phyloP scores from a whole-genome alignment of 1,284 basidiomycete genomes.

The Gomphus sp. region DNA sequence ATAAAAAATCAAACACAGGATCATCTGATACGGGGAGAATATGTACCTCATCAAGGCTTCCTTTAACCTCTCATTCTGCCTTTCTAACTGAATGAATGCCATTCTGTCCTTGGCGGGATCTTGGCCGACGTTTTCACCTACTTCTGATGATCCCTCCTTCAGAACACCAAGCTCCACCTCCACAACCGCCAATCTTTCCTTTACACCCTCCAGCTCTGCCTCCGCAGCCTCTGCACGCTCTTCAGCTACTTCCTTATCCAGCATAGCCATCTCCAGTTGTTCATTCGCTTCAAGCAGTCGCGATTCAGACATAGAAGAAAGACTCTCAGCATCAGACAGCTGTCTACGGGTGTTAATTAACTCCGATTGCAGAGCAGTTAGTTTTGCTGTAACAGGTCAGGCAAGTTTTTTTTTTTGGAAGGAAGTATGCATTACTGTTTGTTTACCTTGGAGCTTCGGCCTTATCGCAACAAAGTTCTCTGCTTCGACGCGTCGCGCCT shows the following conservation, averaged over 20 bases:
- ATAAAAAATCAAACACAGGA: constrained; percentile 4
- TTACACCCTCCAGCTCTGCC: constrained; percentile 66
- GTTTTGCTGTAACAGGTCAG: constrained; percentile 43
- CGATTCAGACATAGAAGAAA: constrained; percentile 49
- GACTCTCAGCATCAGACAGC: constrained; percentile 57
- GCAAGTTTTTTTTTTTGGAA: no score
- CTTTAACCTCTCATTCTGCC: constrained; percentile 92
- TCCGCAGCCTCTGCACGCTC: constrained; percentile 82
- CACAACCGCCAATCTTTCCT: constrained; percentile 70
- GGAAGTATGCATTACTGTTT: no score
- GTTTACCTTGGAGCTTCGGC: constrained; percentile 81
- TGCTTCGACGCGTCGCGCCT: constrained; percentile 73
- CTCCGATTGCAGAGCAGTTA: constrained; percentile 72
- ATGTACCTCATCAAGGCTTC: constrained; percentile 81
- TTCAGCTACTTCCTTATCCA: constrained; percentile 97
- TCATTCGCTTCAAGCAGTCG: constrained; percentile 70
- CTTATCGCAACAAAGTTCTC: constrained; percentile 79
- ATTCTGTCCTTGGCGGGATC: constrained; percentile 56
- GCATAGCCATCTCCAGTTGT: constrained; percentile 87
- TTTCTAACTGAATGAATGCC: constrained; percentile 88
- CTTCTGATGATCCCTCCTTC: constrained; percentile 32
- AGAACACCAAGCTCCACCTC: constrained; percentile 81
- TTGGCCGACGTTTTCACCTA: constrained; percentile 27
- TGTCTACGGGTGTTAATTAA: constrained; percentile 60
- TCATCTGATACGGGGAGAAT: constrained; percentile 13